Conservation (phyloP, 768 basidiomycete species). For the Porphyrellus cyaneotinctus region DNA sequence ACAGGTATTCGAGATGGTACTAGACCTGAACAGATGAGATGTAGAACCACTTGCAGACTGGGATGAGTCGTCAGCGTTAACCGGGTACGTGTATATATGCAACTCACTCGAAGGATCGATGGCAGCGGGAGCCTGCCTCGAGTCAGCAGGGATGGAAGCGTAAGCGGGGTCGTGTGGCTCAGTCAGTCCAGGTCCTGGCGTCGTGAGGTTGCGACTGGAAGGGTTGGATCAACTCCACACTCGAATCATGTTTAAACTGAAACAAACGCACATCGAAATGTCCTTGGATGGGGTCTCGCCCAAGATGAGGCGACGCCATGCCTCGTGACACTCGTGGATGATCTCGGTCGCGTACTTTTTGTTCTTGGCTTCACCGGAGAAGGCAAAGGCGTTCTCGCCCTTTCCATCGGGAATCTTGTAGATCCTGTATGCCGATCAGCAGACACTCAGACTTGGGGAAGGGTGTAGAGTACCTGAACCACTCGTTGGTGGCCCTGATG, state of each 20-base stretch:
- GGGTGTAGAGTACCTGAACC: conserved; percentile 75
- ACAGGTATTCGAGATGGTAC: not conserved
- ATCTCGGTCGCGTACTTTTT: conserved; percentile 99
- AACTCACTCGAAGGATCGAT: conserved; percentile 85
- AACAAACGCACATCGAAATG: conserved; percentile 70
- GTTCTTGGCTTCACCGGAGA: conserved; percentile 99
- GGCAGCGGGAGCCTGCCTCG: conserved; percentile 79
- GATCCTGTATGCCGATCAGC: conserved; percentile 48
- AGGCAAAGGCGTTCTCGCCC: conserved; percentile 97
- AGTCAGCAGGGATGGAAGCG: conserved; percentile 66
- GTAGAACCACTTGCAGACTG: conserved; percentile 93
- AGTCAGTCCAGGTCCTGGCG: conserved; percentile 65
- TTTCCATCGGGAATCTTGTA: conserved; percentile 97
- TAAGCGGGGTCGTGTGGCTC: conserved; percentile 60
- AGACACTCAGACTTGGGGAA: not conserved
- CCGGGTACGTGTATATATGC: not conserved
- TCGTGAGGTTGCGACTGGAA: conserved; percentile 73
- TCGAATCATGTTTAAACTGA: not conserved
- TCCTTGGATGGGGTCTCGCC: conserved; percentile 80
- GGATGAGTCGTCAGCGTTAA: conserved; percentile 11
- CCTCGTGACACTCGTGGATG: conserved; percentile 97
- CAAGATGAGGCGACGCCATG: conserved; percentile 59
- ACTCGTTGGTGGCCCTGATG: conserved; percentile 96
- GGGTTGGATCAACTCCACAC: conserved; percentile 1
- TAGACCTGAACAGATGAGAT: conserved; percentile 86